These are phyloP conservation scores for Umbilicus rupestris DNA, from an alignment of 164 flowering plant species.

Conservation along the genomic window DNA sequence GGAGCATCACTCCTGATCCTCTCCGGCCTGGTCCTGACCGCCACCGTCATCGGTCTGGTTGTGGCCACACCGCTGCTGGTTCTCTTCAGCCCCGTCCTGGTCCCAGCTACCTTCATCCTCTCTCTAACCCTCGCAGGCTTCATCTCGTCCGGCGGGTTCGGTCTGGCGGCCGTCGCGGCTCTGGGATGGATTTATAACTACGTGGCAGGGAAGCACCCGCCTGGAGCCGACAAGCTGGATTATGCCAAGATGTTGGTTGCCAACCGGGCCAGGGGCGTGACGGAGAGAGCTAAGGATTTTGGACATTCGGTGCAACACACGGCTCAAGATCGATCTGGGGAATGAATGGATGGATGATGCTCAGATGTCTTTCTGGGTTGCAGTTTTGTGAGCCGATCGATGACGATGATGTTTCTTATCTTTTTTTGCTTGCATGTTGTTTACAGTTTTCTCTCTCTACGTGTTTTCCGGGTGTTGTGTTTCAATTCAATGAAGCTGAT, in stretches of 20 bases:
- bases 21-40: slow-evolving; percentile 37
- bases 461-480: too few species aligned
- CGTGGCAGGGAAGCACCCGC: slow-evolving; percentile 33
- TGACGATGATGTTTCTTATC: background rate
- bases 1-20: slow-evolving; percentile 36
- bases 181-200: slow-evolving; percentile 39
- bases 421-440: background rate
- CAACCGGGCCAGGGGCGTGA: slow-evolving; percentile 32
- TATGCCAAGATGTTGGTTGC: slow-evolving; percentile 27
- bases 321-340: slow-evolving; percentile 14
- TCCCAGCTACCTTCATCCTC: slow-evolving; percentile 33
- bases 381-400: too few species aligned
- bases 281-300: slow-evolving; percentile 34
- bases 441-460: too few species aligned
- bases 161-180: slow-evolving; percentile 35
- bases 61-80: slow-evolving; percentile 41
- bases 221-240: slow-evolving; percentile 35
- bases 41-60: slow-evolving; percentile 32
- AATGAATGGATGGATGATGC: too few species aligned
- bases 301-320: slow-evolving; percentile 17
- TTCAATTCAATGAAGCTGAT: background rate
- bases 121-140: slow-evolving; percentile 28
- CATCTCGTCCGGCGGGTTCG: slow-evolving; percentile 43
- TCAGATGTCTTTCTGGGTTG: too few species aligned
- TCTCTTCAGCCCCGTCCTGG: slow-evolving; percentile 33